Evolutionary conservation across 495 filamentous ascomycete genomes (phyloP).

Genomic region (Penicillium parvum): DNA sequence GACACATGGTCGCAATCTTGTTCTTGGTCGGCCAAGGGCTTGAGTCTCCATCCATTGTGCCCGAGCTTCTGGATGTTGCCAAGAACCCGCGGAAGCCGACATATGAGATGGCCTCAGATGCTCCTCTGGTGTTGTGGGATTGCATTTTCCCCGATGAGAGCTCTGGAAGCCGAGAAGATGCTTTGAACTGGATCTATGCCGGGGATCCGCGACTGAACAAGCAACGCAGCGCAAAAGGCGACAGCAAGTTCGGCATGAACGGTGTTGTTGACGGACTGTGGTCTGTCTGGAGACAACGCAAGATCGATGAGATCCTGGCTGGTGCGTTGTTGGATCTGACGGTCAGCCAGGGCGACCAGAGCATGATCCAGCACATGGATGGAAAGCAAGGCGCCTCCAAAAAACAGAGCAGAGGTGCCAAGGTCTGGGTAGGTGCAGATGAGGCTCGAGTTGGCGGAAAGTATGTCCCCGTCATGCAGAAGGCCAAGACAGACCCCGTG

Average conservation of each 20-base stretch:
- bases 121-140: slow-evolving; percentile 90
- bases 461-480: slow-evolving; percentile 70
- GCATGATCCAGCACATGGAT: slow-evolving; percentile 15
- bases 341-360: slow-evolving; percentile 46
- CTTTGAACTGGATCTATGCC: slow-evolving; percentile 74
- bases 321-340: slow-evolving; percentile 61
- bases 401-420: slow-evolving; percentile 43
- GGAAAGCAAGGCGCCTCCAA: slow-evolving; percentile 20
- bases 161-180: slow-evolving; percentile 49
- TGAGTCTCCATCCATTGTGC: slow-evolving; percentile 67
- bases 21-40: slow-evolving; percentile 91
- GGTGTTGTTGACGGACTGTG: slow-evolving; percentile 74
- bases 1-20: slow-evolving; percentile 81
- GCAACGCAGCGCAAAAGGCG: slow-evolving; percentile 29
- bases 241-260: slow-evolving; percentile 55
- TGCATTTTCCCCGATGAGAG: slow-evolving; percentile 74
- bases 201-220: slow-evolving; percentile 49
- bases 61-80: slow-evolving; percentile 64
- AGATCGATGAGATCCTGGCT: slow-evolving; percentile 84
- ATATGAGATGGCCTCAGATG: slow-evolving; percentile 87
- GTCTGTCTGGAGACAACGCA: slow-evolving; percentile 73
- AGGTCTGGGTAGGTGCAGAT: slow-evolving; percentile 70
- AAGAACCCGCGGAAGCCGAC: slow-evolving; percentile 67
- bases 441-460: slow-evolving; percentile 52
- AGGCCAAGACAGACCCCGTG: slow-evolving; percentile 55